Conservation (phyloP, 2,329 filamentous ascomycete species). For the Coniella vitis region DNA sequence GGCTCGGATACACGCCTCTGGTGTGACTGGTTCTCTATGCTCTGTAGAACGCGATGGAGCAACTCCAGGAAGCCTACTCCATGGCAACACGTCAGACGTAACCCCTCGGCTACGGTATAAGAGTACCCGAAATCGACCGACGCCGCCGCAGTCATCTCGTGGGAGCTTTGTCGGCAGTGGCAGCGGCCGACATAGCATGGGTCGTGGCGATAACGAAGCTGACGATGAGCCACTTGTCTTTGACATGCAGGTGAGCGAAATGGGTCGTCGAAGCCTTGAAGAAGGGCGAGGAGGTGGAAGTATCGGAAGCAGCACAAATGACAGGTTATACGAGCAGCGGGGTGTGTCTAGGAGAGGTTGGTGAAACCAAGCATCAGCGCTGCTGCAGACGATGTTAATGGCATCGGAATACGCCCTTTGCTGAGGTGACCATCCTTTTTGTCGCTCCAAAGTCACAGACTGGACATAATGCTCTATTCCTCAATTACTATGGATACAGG, state of each 20-base stretch:
- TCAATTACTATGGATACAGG: too few relatives aligned
- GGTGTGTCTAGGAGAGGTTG: conserved; percentile 14
- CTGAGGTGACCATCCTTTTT: too few relatives aligned
- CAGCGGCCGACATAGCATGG: conserved; percentile 24
- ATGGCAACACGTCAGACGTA: conserved; percentile 31
- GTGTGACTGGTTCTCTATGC: conserved; percentile 32
- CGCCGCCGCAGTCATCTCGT: conserved; percentile 37
- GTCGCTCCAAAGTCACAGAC: too few relatives aligned
- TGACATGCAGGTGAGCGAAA: conserved; percentile 16
- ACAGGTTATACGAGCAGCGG: conserved; percentile 10
- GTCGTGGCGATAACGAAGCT: conserved; percentile 35
- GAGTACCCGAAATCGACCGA: conserved; percentile 27
- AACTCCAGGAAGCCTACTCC: conserved; percentile 29
- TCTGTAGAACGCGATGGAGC: conserved; percentile 36
- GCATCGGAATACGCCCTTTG: too few relatives aligned
- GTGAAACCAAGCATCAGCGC: conserved; percentile 3
- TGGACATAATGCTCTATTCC: too few relatives aligned
- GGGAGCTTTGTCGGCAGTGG: conserved; percentile 38
- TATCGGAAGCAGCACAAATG: conserved; percentile 13
- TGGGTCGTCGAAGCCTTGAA: conserved; percentile 14
- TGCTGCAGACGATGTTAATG: too few relatives aligned
- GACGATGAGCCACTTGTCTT: conserved; percentile 17
- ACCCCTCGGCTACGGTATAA: conserved; percentile 42
- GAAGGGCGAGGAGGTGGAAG: conserved; percentile 15
- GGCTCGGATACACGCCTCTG: conserved; percentile 33